A percentile compares a stretch with the other conserved stretches of the same genome.
Conservation (phyloP, 805 yeast genomes). For the Zygotorulaspora florentina region DNA sequence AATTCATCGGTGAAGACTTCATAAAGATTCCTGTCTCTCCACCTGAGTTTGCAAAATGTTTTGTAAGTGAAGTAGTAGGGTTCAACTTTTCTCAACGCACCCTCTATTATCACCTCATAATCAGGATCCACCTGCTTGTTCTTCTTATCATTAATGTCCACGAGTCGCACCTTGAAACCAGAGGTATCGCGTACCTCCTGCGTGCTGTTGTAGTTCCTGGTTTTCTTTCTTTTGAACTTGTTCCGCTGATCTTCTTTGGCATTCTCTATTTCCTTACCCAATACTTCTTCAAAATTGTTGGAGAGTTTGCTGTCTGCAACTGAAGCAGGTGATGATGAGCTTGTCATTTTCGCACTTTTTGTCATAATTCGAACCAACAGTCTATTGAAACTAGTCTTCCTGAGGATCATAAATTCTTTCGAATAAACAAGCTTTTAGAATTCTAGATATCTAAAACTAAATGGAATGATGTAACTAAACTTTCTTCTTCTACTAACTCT, state of each 20-base stretch:
- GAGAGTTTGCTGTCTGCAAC: background rate
- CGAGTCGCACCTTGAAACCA: constrained; percentile 31
- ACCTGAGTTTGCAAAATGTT: constrained; percentile 85
- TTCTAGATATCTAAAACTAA: background rate
- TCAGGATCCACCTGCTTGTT: constrained; percentile 57
- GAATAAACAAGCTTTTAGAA: background rate
- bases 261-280: constrained; percentile 10
- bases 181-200: constrained; percentile 25
- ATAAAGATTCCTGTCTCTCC: constrained; percentile 78
- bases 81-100: constrained; percentile 61
- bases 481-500: too few relatives aligned
- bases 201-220: constrained; percentile 7
- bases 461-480: background rate
- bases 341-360: background rate
- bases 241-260: constrained; percentile 12
- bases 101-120: constrained; percentile 52
- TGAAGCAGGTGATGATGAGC: constrained; percentile 1
- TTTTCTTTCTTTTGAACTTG: constrained; percentile 12
- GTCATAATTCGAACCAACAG: background rate
- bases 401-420: background rate
- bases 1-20: constrained; percentile 85
- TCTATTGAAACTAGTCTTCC: background rate
- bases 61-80: constrained; percentile 88
- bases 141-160: constrained; percentile 33
- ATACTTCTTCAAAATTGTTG: constrained; percentile 9